Conservation (phyloP, 306 rosid species). For the Fagus sylvatica region DNA sequence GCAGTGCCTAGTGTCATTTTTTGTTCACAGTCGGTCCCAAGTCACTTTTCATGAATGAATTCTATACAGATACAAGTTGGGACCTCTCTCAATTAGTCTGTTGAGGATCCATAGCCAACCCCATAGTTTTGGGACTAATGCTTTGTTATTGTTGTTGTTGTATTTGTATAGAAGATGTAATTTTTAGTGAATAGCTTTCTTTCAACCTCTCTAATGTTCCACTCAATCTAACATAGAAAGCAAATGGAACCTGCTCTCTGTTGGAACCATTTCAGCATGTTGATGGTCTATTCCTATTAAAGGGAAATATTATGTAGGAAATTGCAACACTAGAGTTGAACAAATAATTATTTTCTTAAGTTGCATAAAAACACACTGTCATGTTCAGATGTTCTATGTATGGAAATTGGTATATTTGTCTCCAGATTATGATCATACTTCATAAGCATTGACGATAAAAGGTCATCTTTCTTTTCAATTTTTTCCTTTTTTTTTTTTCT, state of each 20-base stretch:
- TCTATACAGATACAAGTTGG: too few species aligned
- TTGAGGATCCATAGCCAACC: too few species aligned
- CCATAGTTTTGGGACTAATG: too few species aligned
- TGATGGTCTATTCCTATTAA: neutral
- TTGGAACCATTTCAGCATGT: neutral
- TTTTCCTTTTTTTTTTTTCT: neutral
- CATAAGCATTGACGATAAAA: neutral
- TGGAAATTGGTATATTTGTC: too few species aligned
- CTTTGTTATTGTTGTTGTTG: too few species aligned
- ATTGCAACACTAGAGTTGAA: neutral
- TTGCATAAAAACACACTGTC: too few species aligned
- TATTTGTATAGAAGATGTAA: neutral
- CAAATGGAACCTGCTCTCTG: neutral
- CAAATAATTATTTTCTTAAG: too few species aligned
- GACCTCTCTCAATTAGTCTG: too few species aligned
- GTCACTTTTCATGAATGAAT: too few species aligned
- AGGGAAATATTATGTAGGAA: neutral
- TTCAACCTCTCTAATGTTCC: neutral
- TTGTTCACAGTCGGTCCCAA: too few species aligned
- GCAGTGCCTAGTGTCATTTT: too few species aligned
- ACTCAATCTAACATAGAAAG: neutral
- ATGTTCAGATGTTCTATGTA: too few species aligned
- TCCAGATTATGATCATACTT: neutral
- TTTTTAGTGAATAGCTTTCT: neutral
- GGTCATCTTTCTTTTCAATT: neutral